Evolutionary conservation across 73 alveolate genomes (phyloP).

Genomic region (Uronychia binucleata): DNA sequence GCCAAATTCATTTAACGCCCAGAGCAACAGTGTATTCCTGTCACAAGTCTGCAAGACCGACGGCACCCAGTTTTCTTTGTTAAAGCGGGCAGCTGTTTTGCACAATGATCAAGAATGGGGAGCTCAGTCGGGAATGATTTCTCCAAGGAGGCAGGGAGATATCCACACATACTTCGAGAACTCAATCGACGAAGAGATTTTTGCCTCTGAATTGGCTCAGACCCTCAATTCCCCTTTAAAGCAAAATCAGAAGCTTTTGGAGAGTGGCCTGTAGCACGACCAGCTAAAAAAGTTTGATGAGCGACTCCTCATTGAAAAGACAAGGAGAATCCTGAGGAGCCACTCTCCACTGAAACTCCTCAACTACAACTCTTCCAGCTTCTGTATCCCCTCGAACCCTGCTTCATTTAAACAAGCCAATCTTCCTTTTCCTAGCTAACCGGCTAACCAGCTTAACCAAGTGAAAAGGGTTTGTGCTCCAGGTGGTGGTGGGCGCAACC

Average conservation of each 20-base stretch:
- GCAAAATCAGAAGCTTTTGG: neutral
- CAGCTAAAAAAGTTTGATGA: neutral
- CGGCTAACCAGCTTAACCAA: neutral
- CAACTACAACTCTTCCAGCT: too few species aligned
- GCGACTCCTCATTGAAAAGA: neutral
- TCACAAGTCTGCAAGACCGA: neutral
- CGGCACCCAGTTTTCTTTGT: neutral
- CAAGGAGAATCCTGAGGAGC: neutral
- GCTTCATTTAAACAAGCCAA: too few species aligned
- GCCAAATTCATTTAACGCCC: neutral
- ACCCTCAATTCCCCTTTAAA: neutral
- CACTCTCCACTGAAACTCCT: neutral
- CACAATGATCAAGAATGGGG: neutral
- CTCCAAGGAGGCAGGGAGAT: neutral
- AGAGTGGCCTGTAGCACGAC: neutral
- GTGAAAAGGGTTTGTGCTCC: neutral
- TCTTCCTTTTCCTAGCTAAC: neutral
- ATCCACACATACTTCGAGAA: neutral
- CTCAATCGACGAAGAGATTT: neutral
- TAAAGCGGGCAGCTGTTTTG: neutral
- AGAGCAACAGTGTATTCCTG: neutral
- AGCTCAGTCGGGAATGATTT: neutral
- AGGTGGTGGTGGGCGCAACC: neutral
- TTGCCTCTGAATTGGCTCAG: neutral
- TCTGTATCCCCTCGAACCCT: too few species aligned